Conservation (phyloP, 2,329 filamentous ascomycete genomes). For the Calonectria ilicicola region DNA sequence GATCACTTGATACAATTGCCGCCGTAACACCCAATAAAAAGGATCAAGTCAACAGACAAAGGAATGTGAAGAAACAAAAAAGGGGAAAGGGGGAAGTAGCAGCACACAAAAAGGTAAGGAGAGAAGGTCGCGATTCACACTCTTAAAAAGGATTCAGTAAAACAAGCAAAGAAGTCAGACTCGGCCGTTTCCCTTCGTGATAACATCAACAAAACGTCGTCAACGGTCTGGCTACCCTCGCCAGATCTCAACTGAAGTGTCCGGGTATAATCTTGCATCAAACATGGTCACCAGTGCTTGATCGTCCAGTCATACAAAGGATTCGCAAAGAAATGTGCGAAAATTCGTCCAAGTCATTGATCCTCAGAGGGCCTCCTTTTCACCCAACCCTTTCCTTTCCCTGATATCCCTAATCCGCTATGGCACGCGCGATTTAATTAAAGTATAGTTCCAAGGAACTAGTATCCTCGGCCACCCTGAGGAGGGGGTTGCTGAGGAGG, state of each 20-base stretch:
- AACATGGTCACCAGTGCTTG: slow-evolving; percentile 43
- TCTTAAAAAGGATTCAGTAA: slow-evolving; percentile 27
- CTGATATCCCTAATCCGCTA: slow-evolving; percentile 1
- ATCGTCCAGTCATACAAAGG: slow-evolving; percentile 43
- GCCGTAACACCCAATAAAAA: not conserved
- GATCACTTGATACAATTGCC: slow-evolving; percentile 3
- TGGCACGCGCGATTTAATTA: slow-evolving; percentile 11
- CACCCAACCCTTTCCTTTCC: slow-evolving; percentile 21
- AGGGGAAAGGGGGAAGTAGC: slow-evolving; percentile 13
- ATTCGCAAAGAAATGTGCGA: slow-evolving; percentile 39
- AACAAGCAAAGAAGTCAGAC: slow-evolving; percentile 27
- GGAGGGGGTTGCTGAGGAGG: slow-evolving; percentile 52
- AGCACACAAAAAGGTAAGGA: not conserved
- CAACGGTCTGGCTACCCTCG: slow-evolving; percentile 40
- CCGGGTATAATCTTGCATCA: slow-evolving; percentile 46
- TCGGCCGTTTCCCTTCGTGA: slow-evolving; percentile 35
- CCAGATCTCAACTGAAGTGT: slow-evolving; percentile 42
- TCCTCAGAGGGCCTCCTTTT: slow-evolving; percentile 26
- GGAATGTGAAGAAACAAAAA: not conserved
- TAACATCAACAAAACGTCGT: slow-evolving; percentile 44
- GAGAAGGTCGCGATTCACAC: slow-evolving; percentile 29
- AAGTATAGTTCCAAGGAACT: slow-evolving; percentile 25
- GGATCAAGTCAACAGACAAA: slow-evolving; percentile 1
- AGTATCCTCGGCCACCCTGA: slow-evolving; percentile 58
- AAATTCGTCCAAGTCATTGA: slow-evolving; percentile 39